Conservation (phyloP, 1,139 yeast genomes). For the Chernovozyma sophiae-reginae region DNA sequence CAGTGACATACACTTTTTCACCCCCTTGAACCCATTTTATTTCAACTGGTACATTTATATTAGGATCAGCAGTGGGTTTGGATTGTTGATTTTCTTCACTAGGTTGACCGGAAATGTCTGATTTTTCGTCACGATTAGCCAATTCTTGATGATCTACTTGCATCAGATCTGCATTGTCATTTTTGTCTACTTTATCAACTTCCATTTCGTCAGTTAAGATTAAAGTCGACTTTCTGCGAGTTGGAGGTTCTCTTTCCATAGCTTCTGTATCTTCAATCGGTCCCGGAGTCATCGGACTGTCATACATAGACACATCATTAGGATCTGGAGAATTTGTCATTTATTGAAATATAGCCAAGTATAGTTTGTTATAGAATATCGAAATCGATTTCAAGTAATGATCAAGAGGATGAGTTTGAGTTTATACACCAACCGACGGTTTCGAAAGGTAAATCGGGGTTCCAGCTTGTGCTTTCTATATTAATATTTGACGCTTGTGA, state of each 20-base stretch:
- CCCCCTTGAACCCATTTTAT: slow-evolving; percentile 96
- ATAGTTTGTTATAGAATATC: too few relatives aligned
- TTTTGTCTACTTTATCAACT: slow-evolving; percentile 12
- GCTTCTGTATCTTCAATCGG: slow-evolving; percentile 23
- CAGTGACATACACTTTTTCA: slow-evolving; percentile 62
- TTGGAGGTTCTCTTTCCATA: slow-evolving; percentile 17
- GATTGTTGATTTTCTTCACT: slow-evolving; percentile 10
- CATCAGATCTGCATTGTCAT: slow-evolving; percentile 3
- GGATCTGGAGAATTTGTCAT: slow-evolving; percentile 6
- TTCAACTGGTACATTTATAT: slow-evolving; percentile 61
- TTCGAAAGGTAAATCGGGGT: too few relatives aligned
- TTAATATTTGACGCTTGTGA: too few relatives aligned
- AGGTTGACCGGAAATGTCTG: slow-evolving; percentile 7
- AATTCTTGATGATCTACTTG: slow-evolving; percentile 5
- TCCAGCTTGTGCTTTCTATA: too few relatives aligned
- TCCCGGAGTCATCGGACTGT: slow-evolving; percentile 9
- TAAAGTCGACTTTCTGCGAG: slow-evolving; percentile 38
- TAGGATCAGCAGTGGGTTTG: slow-evolving; percentile 17
- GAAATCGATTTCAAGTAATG: too few relatives aligned
- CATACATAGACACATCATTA: slow-evolving; percentile 42
- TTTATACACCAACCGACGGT: too few relatives aligned
- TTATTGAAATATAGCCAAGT: too few relatives aligned
- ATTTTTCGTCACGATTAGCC: slow-evolving; percentile 8
- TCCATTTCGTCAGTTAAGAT: slow-evolving; percentile 36
- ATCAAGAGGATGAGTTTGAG: too few relatives aligned